Percentiles rank a stretch among this genome's conserved stretches.
phyloP scores from a whole-genome alignment of 495 filamentous ascomycete genomes.

The Jackrogersella minutella region DNA sequence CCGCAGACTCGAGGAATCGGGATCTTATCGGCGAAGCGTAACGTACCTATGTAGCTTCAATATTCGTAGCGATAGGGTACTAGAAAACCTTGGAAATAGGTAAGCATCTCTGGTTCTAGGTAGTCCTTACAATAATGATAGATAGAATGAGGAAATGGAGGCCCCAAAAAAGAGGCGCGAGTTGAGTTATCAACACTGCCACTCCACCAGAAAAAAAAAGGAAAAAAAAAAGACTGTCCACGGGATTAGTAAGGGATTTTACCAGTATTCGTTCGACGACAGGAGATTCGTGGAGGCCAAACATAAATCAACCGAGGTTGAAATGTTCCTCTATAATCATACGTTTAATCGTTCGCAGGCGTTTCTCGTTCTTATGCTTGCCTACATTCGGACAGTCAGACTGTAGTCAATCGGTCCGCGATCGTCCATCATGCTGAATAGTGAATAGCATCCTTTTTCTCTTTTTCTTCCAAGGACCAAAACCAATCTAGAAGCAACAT shows the following conservation, averaged over 20 bases:
- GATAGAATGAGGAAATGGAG: not conserved
- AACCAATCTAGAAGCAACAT: constrained; percentile 21
- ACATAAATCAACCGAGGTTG: not conserved
- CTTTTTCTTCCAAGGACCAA: not conserved
- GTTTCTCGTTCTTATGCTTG: constrained; percentile 3
- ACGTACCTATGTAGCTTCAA: not conserved
- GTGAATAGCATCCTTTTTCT: constrained; percentile 2
- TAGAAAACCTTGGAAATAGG: not conserved
- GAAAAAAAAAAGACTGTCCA: constrained; percentile 5
- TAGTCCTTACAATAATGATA: not conserved
- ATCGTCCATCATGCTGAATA: not conserved
- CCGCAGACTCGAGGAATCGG: not conserved
- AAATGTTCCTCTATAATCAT: constrained; percentile 16
- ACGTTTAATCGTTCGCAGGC: constrained; percentile 18
- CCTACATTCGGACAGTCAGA: constrained; percentile 7
- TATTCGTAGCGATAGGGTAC: not conserved
- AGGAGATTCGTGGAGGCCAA: not conserved
- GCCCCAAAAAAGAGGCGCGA: not conserved
- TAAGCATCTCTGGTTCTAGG: too few species aligned
- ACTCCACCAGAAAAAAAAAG: not conserved
- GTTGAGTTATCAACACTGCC: not conserved
- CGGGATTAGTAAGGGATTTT: constrained; percentile 5
- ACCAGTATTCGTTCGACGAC: constrained; percentile 1
- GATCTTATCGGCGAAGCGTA: constrained; percentile 1
- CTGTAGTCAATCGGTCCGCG: constrained; percentile 27